phyloP scores from a whole-genome alignment of 2,329 filamentous ascomycete species.

The Nigrospora oryzae region DNA sequence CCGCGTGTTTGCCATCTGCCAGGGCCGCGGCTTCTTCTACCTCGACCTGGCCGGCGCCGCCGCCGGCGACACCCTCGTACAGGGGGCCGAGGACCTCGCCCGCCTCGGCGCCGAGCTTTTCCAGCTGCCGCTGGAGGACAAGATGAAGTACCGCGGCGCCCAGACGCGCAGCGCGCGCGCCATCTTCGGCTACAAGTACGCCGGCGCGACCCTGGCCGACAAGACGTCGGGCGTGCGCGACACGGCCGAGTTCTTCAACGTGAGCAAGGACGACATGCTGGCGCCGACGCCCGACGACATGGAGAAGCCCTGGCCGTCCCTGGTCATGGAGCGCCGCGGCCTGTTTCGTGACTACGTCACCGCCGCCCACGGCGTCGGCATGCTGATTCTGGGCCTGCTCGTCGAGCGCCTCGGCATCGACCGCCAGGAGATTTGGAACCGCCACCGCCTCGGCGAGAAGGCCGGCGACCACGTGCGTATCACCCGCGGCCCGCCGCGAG shows the following conservation, averaged over 20 bases:
- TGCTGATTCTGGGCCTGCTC: slow-evolving; percentile 17
- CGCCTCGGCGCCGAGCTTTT: slow-evolving; percentile 16
- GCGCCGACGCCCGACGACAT: slow-evolving; percentile 6
- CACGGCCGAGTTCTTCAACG: slow-evolving; percentile 24
- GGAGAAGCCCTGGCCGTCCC: slow-evolving; percentile 15
- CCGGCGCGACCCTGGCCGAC: slow-evolving; percentile 19
- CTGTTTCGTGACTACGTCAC: slow-evolving; percentile 17
- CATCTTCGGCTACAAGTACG: slow-evolving; percentile 23
- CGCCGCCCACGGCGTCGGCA: slow-evolving; percentile 17
- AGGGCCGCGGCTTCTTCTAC: slow-evolving; percentile 22
- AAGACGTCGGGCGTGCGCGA: slow-evolving; percentile 14
- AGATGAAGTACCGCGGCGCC: slow-evolving; percentile 10
- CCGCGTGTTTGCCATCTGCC: slow-evolving; percentile 16
- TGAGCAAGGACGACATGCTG: slow-evolving; percentile 23
- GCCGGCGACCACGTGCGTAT: slow-evolving; percentile 23
- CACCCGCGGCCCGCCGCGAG: slow-evolving; percentile 19
- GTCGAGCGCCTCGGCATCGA: slow-evolving; percentile 17
- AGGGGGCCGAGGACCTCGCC: slow-evolving; percentile 12
- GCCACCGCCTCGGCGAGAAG: slow-evolving; percentile 18
- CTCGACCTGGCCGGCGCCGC: slow-evolving; percentile 14
- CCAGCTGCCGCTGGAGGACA: slow-evolving; percentile 16
- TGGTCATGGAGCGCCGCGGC: slow-evolving; percentile 11
- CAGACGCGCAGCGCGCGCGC: slow-evolving; percentile 8
- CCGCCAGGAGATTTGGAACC: slow-evolving; percentile 11
- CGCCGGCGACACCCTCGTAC: slow-evolving; percentile 11